phyloP scores from a whole-genome alignment of 129 eudicot genomes.

The Arctium minus region DNA sequence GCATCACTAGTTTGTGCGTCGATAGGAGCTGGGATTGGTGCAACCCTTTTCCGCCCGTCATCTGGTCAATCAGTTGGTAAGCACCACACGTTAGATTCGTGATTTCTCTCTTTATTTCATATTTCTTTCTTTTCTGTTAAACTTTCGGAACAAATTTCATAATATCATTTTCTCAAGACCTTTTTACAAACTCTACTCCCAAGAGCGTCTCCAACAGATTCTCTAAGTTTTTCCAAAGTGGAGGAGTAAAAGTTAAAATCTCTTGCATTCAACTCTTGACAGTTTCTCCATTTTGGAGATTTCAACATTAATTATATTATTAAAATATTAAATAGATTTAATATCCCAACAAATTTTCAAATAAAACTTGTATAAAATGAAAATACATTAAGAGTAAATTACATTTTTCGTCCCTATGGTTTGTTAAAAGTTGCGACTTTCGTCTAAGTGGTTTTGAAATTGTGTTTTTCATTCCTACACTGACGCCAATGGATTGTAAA shows the following conservation, averaged over 20 bases:
- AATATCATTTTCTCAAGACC: background rate
- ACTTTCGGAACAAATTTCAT: background rate
- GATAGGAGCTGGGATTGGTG: constrained; percentile 91
- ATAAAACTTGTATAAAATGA: background rate
- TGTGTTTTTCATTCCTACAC: too few relatives aligned
- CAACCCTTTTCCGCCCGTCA: constrained; percentile 62
- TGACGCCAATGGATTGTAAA: too few relatives aligned
- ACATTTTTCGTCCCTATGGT: background rate
- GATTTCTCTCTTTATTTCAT: background rate
- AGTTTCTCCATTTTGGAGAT: background rate
- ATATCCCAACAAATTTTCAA: background rate
- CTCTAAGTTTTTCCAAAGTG: background rate
- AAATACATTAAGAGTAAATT: background rate
- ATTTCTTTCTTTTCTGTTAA: background rate
- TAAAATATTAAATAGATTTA: background rate
- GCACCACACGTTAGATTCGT: background rate
- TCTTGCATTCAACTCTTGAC: background rate
- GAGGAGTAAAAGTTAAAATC: background rate
- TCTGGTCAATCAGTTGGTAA: constrained; percentile 85
- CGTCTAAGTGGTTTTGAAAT: background rate
- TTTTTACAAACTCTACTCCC: background rate
- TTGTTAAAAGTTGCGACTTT: background rate
- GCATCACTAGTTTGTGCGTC: constrained; percentile 83
- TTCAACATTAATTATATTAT: background rate
- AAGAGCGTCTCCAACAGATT: background rate